Evolutionary conservation across 1,139 yeast species (phyloP), one percentile per base, ranked within the genome.

Genomic region (Yamadazyma siamensis): DNA sequence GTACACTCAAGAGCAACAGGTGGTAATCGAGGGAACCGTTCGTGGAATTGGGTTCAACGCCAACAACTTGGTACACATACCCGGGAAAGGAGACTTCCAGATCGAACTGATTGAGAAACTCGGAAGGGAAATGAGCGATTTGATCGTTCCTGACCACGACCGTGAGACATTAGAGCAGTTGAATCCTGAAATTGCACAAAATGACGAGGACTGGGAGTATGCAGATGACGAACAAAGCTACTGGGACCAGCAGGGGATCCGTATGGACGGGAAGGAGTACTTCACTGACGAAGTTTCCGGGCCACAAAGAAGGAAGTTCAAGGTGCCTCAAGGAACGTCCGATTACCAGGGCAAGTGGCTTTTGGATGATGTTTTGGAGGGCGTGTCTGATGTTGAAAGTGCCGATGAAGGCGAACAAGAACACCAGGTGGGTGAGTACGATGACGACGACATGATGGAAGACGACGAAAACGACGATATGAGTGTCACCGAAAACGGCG

Each of bases 321-420:
- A 66, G 47, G 64, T 86, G 18, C 97, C 97, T 13, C 75, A 75
- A 49, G 97, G 97, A 14, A 81, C 95, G 28, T 88, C 96, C 0
- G 95, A 84, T 36, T 89, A 89, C 54, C 98, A 91, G 61, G 86
- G 95, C 6, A 77, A 86, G 52, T 91, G 98, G 98, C 74, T 84
- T 46, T 63, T 87, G 29, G 94, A 68, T 36, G 75, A 68, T 40
- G 68, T 65, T 18, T 56, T 71, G 31, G 73, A 65, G 37, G 63
- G 59, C 12, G 65, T 65, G 47, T 75, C 73, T 20, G 77, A 74
- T 29, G 75, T 71, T 23, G 79, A 72, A 40, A 75, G 80, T 17
- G 74, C 56, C 1, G 71, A 65, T 10, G 58, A 52, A 25, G 52
- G 49, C 4, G 61, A 50, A 18, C 49, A 43, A 7, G 43, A 40